Evolutionary conservation across 164 flowering plant genomes (phyloP).

Genomic region (Tetracentron sinense): DNA sequence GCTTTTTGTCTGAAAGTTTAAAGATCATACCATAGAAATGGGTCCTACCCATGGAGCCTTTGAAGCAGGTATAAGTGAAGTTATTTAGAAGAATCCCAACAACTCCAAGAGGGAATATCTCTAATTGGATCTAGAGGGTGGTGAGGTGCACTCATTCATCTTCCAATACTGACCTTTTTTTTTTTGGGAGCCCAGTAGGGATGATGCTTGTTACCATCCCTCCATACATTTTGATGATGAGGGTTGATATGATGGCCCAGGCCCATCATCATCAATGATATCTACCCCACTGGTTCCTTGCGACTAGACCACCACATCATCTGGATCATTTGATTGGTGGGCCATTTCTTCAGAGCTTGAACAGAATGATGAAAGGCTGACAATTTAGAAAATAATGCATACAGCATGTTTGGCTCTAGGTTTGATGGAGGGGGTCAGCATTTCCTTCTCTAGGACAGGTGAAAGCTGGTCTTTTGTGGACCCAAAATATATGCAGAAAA

Average conservation of each 20-base stretch:
- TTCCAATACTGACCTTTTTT: neutral
- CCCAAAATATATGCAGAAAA: too few relatives aligned
- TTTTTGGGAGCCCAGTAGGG: neutral
- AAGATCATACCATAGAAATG: neutral
- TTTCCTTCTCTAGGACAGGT: too few relatives aligned
- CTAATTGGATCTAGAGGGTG: neutral
- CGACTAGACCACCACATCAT: too few relatives aligned
- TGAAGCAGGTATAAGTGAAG: neutral
- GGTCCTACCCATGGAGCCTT: neutral
- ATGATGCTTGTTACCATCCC: neutral
- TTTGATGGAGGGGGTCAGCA: too few relatives aligned
- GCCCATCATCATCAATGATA: too few relatives aligned
- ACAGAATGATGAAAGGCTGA: too few relatives aligned
- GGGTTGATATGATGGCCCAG: neutral
- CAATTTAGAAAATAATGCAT: too few relatives aligned
- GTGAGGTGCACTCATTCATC: neutral
- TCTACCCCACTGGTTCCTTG: too few relatives aligned
- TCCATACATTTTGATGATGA: neutral
- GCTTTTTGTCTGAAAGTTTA: neutral
- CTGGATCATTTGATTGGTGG: too few relatives aligned
- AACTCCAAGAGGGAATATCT: neutral
- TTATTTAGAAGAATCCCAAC: neutral
- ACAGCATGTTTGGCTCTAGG: too few relatives aligned
- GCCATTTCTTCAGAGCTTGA: too few relatives aligned
- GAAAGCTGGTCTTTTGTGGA: too few relatives aligned